Conservation (phyloP, 306 rosid genomes). For the Luffa acutangula region DNA sequence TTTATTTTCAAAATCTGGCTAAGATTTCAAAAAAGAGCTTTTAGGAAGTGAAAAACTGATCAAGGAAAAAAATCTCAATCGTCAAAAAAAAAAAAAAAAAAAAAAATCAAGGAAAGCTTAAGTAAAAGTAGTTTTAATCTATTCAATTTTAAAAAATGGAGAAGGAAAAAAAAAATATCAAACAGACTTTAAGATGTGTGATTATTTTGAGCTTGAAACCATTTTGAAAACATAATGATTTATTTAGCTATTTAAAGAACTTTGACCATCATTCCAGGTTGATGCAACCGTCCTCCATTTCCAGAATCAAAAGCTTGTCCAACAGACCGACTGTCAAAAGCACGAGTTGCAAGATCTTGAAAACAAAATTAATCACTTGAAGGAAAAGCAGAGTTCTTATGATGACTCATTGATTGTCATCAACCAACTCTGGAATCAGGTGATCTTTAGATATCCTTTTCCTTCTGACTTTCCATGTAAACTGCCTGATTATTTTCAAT, state of each 20-base stretch:
- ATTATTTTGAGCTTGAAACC: neutral
- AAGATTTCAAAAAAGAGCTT: neutral
- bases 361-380: slow-evolving; percentile 35
- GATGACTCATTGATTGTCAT: slow-evolving; percentile 55
- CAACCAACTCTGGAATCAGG: slow-evolving; percentile 84
- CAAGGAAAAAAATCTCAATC: neutral
- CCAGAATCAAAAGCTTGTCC: slow-evolving; percentile 83
- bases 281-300: slow-evolving; percentile 64
- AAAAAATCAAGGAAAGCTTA: neutral
- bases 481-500: neutral
- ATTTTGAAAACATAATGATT: neutral
- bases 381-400: slow-evolving; percentile 50
- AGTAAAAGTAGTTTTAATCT: neutral
- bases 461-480: slow-evolving; percentile 10
- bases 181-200: neutral
- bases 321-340: slow-evolving; percentile 59
- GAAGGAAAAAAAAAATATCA: neutral
- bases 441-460: slow-evolving; percentile 10
- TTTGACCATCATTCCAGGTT: slow-evolving; percentile 37
- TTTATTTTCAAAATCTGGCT: neutral
- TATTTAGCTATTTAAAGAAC: neutral
- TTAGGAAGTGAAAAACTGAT: neutral
- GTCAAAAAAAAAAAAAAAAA: neutral
- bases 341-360: slow-evolving; percentile 62
- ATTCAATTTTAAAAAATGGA: neutral